Conservation (phyloP, 1,284 basidiomycete genomes). For the Cutaneotrichosporon sp. region DNA sequence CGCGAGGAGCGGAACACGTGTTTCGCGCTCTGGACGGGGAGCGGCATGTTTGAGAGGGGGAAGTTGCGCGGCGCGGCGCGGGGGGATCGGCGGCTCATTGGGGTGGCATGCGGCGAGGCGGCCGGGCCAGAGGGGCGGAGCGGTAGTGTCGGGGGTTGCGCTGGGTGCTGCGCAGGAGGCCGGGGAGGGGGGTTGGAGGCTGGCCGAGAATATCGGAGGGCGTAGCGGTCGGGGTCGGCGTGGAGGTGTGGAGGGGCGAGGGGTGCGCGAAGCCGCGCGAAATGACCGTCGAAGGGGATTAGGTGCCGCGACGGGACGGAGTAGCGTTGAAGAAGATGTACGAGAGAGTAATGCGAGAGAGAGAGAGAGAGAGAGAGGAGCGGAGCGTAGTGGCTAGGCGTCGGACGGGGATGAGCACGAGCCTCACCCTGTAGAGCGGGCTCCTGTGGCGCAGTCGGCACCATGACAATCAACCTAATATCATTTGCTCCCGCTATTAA, state of each 20-base stretch:
- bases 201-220: no score
- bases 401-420: no score
- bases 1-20: background rate
- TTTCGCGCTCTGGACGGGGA: background rate
- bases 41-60: background rate
- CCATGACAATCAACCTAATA: no score
- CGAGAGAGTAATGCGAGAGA: no score
- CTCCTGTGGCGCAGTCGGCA: no score
- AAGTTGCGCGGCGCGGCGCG: slow-evolving; percentile 3
- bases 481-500: background rate
- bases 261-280: no score
- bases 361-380: background rate
- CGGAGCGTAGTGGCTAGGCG: no score
- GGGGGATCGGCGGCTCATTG: slow-evolving; percentile 5
- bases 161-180: background rate
- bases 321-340: background rate
- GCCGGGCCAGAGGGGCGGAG: background rate
- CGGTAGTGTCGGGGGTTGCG: background rate
- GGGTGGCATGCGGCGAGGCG: background rate
- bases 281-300: background rate
- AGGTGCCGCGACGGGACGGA: no score
- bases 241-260: background rate
- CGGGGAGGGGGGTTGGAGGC: background rate
- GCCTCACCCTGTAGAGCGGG: no score
- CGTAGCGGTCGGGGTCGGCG: no score